Evolutionary conservation across 805 yeast species (phyloP), one percentile per base, ranked within the genome.

Genomic region (Saturnispora diversa): DNA sequence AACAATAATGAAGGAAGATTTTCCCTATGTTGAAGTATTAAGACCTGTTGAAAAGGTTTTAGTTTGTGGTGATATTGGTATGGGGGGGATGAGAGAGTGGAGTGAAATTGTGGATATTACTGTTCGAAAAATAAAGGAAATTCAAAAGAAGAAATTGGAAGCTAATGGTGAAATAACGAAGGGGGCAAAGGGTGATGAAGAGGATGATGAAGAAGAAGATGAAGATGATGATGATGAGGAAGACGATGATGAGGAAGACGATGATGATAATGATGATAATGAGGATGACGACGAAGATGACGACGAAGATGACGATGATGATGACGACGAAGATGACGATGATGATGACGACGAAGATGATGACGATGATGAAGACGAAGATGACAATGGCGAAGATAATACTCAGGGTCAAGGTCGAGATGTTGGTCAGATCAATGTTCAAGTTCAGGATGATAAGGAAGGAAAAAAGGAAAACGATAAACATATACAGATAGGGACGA

Each of bases 41-140:
- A 82, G 80, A 58, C 98, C 98, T 0, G 86, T 87, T 19, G 98
- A 90, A 60, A 90, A 90, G 60, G 95, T 90, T 77, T 83, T 55
- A 86, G 94, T 42, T 31, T 86, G 88, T 64, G 97, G 98, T 46
- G 97, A 90, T 52, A 87, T 92, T 42, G 97, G 97, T n/a, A 83
- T 92, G 86, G 97, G 98, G 36, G 97, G 98, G 40, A 92, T 92
- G 97, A 82, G 88, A 80, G 97, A 92, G 52, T 86, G 94, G 77
- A 83, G 85, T 58, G 97, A 88, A 58, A 81, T 92, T 51, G 95
- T 87, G 15, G 94, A 87, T 56, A 77, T 78, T 51, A 70, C 85
- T 36, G 94, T 84, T 16, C 68, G 78, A 61, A 81, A 80, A 55
- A 64, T 87, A 44, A 77, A 48, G 75, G 80, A 48, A 70, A 77